phyloP scores from a whole-genome alignment of 306 rosid genomes.

The Erythrophleum fordii region DNA sequence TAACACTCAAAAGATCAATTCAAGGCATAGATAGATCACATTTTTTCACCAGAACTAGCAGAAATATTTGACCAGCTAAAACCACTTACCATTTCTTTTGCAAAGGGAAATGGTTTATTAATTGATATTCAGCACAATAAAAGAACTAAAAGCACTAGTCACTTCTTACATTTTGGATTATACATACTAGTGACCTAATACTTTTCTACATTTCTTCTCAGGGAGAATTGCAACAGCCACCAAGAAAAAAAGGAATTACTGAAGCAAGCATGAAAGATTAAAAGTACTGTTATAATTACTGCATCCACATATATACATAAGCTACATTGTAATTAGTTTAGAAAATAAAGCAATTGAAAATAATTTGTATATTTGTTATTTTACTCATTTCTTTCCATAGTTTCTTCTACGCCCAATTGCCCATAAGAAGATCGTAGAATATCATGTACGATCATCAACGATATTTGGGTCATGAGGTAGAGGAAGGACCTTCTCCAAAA shows the following conservation, averaged over 20 bases:
- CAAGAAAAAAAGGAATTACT: background rate
- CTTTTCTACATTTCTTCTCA: background rate
- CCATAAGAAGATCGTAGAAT: background rate
- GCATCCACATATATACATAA: background rate
- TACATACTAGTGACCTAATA: background rate
- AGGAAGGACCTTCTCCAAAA: slow-evolving; percentile 18
- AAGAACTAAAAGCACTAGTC: background rate
- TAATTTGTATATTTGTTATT: background rate
- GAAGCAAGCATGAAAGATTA: no score
- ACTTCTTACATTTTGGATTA: background rate
- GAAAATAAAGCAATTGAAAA: slow-evolving; percentile 22
- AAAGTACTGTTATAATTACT: background rate
- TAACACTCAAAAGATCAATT: background rate
- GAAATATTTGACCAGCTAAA: slow-evolving; percentile 22
- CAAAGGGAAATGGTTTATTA: slow-evolving; percentile 4
- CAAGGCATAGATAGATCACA: background rate
- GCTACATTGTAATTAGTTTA: background rate
- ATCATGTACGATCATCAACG: background rate
- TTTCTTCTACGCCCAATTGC: background rate
- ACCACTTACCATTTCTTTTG: background rate
- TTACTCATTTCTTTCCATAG: background rate
- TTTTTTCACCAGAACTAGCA: slow-evolving; percentile 7
- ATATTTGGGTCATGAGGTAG: background rate
- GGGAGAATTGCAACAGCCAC: background rate
- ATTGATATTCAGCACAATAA: background rate